These are phyloP conservation scores for Eucalyptus microcorys DNA, from an alignment of 345 rosid species.

Conservation along the genomic window DNA sequence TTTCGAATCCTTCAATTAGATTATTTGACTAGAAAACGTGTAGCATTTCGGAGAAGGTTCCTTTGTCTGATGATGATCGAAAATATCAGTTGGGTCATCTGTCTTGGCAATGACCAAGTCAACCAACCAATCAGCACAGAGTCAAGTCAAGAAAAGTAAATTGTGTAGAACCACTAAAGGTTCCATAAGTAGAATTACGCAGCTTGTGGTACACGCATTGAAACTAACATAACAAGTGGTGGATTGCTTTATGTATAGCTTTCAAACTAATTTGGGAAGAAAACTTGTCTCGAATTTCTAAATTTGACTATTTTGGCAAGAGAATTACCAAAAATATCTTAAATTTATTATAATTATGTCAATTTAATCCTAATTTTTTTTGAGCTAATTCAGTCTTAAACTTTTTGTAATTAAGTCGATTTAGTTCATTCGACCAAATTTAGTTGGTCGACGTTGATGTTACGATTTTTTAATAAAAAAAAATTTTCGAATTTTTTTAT, in stretches of 20 bases:
- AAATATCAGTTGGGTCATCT: not conserved
- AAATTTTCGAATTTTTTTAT: too few relatives aligned
- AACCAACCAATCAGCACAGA: not conserved
- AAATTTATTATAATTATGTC: too few relatives aligned
- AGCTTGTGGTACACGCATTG: not conserved
- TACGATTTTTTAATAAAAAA: too few relatives aligned
- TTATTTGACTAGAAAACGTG: not conserved
- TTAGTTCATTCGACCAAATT: too few relatives aligned
- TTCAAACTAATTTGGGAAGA: accelerated
- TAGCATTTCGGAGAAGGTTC: not conserved
- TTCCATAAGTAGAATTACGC: not conserved
- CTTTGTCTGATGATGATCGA: not conserved
- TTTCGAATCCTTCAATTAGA: not conserved
- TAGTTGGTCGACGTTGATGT: accelerated
- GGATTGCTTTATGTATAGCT: not conserved
- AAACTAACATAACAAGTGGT: not conserved
- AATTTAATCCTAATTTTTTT: too few relatives aligned
- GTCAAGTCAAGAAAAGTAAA: not conserved
- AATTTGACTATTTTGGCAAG: not conserved
- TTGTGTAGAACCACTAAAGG: not conserved
- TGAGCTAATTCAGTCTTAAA: accelerated
- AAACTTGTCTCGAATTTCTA: not conserved
- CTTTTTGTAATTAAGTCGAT: too few relatives aligned
- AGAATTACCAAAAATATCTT: accelerated
- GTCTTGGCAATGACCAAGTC: not conserved